Percentiles rank a stretch among this genome's conserved stretches.
Evolutionary conservation across 257 asterid species (phyloP).

Genomic region (Gardenia jasminoides): DNA sequence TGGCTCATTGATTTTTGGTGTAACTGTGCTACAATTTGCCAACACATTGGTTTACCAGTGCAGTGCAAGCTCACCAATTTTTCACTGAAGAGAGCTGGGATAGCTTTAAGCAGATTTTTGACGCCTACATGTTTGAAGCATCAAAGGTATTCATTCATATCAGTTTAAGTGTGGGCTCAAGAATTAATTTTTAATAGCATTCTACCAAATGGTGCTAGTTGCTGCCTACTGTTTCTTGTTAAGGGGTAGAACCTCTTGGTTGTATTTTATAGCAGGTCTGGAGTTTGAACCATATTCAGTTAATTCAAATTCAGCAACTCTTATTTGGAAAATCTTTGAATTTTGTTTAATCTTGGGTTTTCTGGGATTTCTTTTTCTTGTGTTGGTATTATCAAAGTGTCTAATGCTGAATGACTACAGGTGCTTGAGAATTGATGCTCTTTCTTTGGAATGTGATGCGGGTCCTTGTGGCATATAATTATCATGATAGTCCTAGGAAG

Average conservation of each 20-base stretch:
- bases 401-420: background rate
- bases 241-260: background rate
- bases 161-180: background rate
- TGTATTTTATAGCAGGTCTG: background rate
- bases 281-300: background rate
- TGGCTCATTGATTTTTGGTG: slow-evolving; percentile 9
- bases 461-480: background rate
- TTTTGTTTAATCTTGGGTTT: background rate
- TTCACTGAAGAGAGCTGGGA: slow-evolving; percentile 95
- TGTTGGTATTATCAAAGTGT: background rate
- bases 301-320: background rate
- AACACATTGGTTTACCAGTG: slow-evolving; percentile 74
- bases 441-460: background rate
- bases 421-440: background rate
- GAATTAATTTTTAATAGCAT: background rate
- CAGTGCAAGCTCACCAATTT: slow-evolving; percentile 89
- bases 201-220: background rate
- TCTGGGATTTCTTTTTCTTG: background rate
- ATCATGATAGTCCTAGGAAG: background rate
- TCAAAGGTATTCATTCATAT: slow-evolving; percentile 67
- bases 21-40: slow-evolving; percentile 38
- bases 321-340: background rate
- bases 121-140: slow-evolving; percentile 85
- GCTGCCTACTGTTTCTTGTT: background rate
- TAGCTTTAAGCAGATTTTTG: slow-evolving; percentile 90